These are phyloP conservation scores for Ormosia emarginata DNA, from an alignment of 306 rosid genomes.

Conservation along the genomic window DNA sequence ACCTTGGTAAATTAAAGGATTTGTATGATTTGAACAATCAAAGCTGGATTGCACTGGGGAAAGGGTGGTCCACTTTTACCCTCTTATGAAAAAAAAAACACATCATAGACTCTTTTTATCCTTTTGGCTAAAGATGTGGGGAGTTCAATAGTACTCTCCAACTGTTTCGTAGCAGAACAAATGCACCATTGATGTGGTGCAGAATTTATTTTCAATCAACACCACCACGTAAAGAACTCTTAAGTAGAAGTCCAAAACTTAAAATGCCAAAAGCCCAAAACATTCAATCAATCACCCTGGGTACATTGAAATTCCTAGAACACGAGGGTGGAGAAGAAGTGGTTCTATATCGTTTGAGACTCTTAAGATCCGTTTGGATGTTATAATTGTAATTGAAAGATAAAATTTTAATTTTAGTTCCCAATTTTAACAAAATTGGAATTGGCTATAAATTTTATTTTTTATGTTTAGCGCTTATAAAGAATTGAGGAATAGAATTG, in stretches of 20 bases:
- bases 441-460: too few relatives aligned
- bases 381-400: too few relatives aligned
- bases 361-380: not conserved
- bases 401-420: too few relatives aligned
- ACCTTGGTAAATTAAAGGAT: too few relatives aligned
- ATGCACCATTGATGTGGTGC: too few relatives aligned
- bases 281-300: too few relatives aligned
- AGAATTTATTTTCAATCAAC: not conserved
- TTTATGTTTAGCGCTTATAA: too few relatives aligned
- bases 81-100: not conserved
- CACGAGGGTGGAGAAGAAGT: not conserved
- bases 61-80: too few relatives aligned
- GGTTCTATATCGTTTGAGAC: not conserved
- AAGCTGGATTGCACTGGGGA: too few relatives aligned
- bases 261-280: not conserved
- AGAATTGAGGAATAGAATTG: too few relatives aligned
- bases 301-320: not conserved
- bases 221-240: not conserved
- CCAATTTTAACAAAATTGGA: too few relatives aligned
- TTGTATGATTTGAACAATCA: too few relatives aligned
- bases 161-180: not conserved
- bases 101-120: not conserved
- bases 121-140: not conserved
- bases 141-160: not conserved
- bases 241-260: not conserved